Evolutionary conservation across 163 green algal species (phyloP).

Genomic region (Coccomyxa subellipsoidea): DNA sequence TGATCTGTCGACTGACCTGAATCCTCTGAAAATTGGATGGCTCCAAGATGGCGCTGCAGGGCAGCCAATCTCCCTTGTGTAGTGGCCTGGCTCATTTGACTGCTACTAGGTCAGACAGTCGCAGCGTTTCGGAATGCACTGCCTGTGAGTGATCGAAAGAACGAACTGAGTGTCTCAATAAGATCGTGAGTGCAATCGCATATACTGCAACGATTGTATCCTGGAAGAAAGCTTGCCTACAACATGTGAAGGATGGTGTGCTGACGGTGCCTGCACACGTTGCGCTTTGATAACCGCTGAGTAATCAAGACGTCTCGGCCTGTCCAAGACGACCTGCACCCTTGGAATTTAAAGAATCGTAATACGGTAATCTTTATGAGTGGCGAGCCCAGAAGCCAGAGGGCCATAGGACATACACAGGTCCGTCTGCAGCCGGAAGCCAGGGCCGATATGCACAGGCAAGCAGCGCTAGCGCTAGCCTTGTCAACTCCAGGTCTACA

Average conservation of each 20-base stretch:
- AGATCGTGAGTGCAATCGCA: too few species aligned
- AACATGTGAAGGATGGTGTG: neutral
- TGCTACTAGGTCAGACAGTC: neutral
- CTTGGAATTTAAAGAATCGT: neutral
- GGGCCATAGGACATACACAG: neutral
- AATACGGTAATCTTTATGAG: neutral
- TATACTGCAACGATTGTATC: too few species aligned
- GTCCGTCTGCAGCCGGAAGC: neutral
- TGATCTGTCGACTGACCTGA: neutral
- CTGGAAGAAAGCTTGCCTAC: neutral
- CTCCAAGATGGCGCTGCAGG: slow-evolving; percentile 2
- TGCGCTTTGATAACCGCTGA: neutral
- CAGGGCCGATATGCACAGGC: neutral
- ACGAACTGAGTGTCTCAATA: too few species aligned
- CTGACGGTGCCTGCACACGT: neutral
- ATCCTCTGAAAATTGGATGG: neutral
- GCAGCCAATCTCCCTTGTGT: neutral
- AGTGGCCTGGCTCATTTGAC: neutral
- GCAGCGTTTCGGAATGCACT: neutral
- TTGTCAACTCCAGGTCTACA: neutral
- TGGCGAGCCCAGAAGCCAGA: neutral
- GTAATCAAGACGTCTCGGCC: too few species aligned
- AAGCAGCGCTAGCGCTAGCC: too few species aligned
- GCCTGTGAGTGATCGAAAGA: too few species aligned
- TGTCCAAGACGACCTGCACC: too few species aligned